These are phyloP conservation scores for Nemania abortiva DNA, from an alignment of 2,329 filamentous ascomycete genomes.

Conservation along the genomic window DNA sequence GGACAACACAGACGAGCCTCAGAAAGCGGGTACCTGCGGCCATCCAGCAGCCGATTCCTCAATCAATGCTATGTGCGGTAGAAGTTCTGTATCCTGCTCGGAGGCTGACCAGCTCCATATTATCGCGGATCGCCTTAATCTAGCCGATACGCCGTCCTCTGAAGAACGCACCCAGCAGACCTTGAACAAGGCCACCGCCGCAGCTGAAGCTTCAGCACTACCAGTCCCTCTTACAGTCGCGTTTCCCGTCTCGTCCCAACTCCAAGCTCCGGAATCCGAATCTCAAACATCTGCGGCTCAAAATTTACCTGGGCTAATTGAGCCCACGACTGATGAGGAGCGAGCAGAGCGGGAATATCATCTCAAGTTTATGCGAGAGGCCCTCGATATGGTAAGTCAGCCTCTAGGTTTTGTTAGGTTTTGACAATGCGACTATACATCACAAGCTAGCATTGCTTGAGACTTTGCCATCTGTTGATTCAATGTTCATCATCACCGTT, in stretches of 20 bases:
- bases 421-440: background rate
- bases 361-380: conserved; percentile 81
- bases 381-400: conserved; percentile 79
- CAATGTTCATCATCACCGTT: background rate
- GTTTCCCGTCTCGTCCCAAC: conserved; percentile 41
- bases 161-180: conserved; percentile 31
- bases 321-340: conserved; percentile 52
- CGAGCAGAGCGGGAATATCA: conserved; percentile 59
- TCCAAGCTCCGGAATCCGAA: conserved; percentile 32
- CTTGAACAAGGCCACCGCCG: conserved; percentile 37
- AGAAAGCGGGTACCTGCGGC: conserved; percentile 51
- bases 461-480: background rate
- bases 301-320: conserved; percentile 50
- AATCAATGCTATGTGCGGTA: conserved; percentile 30
- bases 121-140: conserved; percentile 43
- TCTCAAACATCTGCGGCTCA: conserved; percentile 40
- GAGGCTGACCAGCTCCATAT: conserved; percentile 38
- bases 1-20: conserved; percentile 42
- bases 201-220: conserved; percentile 42
- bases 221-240: conserved; percentile 47
- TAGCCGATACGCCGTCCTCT: conserved; percentile 40
- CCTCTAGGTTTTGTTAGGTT: background rate
- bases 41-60: conserved; percentile 32
- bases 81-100: conserved; percentile 24
- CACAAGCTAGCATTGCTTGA: background rate